phyloP scores from a whole-genome alignment of 768 basidiomycete species.

The Flagelloscypha sp. region DNA sequence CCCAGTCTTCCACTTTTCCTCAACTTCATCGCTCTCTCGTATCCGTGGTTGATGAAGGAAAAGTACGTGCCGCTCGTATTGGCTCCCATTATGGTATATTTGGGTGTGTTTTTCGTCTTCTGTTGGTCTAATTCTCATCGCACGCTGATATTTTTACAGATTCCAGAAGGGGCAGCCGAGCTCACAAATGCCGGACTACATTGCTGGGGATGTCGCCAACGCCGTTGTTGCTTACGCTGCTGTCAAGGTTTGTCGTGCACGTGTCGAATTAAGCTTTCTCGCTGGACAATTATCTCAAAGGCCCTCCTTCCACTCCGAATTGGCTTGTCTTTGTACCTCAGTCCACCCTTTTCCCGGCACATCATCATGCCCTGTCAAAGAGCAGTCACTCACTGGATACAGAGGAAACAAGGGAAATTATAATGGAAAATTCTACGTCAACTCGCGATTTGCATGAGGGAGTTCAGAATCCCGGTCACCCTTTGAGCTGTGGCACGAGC shows the following conservation, averaged over 20 bases:
- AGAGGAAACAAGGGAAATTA: too few relatives aligned
- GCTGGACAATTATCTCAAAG: slow-evolving; percentile 26
- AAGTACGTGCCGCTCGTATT: slow-evolving; percentile 59
- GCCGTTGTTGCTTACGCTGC: slow-evolving; percentile 74
- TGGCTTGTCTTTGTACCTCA: slow-evolving; percentile 60
- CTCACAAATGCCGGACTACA: slow-evolving; percentile 25
- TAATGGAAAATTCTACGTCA: too few relatives aligned
- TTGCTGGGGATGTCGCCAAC: slow-evolving; percentile 76
- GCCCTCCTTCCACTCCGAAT: slow-evolving; percentile 68
- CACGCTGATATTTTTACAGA: background rate
- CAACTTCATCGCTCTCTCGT: too few relatives aligned
- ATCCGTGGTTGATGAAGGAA: slow-evolving; percentile 77
- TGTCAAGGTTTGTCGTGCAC: slow-evolving; percentile 59
- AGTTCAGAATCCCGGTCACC: too few relatives aligned
- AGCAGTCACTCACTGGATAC: too few relatives aligned
- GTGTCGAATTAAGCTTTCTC: background rate
- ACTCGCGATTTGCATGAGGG: too few relatives aligned
- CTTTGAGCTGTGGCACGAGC: too few relatives aligned
- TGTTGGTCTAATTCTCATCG: too few relatives aligned
- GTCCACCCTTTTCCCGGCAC: slow-evolving; percentile 63
- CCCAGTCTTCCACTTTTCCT: too few relatives aligned
- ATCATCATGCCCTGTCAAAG: slow-evolving; percentile 56
- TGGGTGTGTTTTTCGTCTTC: too few relatives aligned
- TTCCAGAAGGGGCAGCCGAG: too few relatives aligned
- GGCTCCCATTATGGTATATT: slow-evolving; percentile 75